These are phyloP conservation scores for Aspergillus cavernicola DNA, from an alignment of 495 filamentous ascomycete genomes.

Conservation along the genomic window DNA sequence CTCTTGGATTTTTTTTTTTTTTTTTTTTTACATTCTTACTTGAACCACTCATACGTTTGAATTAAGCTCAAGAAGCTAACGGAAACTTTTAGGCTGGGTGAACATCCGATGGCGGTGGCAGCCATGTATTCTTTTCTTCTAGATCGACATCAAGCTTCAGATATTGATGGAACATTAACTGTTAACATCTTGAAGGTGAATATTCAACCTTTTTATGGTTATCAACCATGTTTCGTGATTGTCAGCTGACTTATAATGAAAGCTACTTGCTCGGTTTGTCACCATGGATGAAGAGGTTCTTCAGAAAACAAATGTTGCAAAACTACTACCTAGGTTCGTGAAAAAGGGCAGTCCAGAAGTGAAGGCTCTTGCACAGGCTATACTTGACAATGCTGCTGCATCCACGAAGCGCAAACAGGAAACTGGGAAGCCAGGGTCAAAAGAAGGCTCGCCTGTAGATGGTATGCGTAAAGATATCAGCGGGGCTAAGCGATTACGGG, in stretches of 20 bases:
- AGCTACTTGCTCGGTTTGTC: slow-evolving; percentile 61
- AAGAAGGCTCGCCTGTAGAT: slow-evolving; percentile 32
- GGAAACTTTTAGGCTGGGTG: slow-evolving; percentile 43
- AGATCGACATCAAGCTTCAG: slow-evolving; percentile 61
- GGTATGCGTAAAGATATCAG: slow-evolving; percentile 24
- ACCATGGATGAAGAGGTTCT: slow-evolving; percentile 60
- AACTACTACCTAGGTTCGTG: slow-evolving; percentile 56
- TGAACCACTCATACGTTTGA: not conserved
- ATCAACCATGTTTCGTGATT: not conserved
- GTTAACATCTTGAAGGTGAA: slow-evolving; percentile 60
- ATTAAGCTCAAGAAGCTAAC: slow-evolving; percentile 25
- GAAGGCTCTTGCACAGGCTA: slow-evolving; percentile 53
- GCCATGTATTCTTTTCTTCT: slow-evolving; percentile 61
- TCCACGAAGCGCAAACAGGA: slow-evolving; percentile 48
- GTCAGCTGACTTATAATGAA: slow-evolving; percentile 12
- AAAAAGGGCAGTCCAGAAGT: slow-evolving; percentile 64
- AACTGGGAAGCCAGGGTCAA: slow-evolving; percentile 30
- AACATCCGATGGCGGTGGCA: slow-evolving; percentile 53
- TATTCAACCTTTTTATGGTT: not conserved
- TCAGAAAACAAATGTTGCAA: slow-evolving; percentile 64
- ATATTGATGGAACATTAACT: slow-evolving; percentile 60
- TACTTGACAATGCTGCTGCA: slow-evolving; percentile 53
- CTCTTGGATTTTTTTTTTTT: not conserved
- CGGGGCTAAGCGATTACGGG: slow-evolving; percentile 46
- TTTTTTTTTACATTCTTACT: not conserved